Percentiles rank a stretch among this genome's conserved stretches.
Conservation (phyloP, 2,329 filamentous ascomycete genomes). For the Alternaria burnsii region DNA sequence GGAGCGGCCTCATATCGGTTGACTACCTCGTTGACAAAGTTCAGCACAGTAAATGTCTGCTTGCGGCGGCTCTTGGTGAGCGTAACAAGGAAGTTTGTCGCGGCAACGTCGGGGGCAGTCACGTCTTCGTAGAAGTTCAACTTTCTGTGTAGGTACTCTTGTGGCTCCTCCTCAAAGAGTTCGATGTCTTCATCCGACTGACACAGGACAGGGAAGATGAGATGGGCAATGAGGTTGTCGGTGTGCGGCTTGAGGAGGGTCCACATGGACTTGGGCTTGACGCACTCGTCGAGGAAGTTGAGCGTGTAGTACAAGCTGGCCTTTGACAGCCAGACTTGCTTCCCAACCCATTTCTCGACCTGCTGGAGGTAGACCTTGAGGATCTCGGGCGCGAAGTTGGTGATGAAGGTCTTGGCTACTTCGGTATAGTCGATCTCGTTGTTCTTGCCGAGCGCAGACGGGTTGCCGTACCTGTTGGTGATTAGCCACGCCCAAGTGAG, state of each 20-base stretch:
- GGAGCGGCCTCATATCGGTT: conserved; percentile 87
- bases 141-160: conserved; percentile 96
- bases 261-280: conserved; percentile 98
- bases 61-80: conserved; percentile 94
- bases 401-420: conserved; percentile 90
- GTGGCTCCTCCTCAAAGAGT: conserved; percentile 91
- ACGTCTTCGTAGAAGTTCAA: conserved; percentile 98
- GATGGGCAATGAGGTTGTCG: conserved; percentile 89
- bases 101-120: conserved; percentile 91
- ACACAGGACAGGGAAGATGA: conserved; percentile 95
- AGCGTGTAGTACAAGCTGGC: conserved; percentile 92
- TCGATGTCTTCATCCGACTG: conserved; percentile 91
- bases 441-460: conserved; percentile 73
- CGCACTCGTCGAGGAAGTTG: conserved; percentile 95
- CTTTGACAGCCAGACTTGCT: conserved; percentile 93
- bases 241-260: conserved; percentile 90
- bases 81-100: conserved; percentile 94
- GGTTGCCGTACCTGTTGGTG: conserved; percentile 83
- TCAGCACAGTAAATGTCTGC: conserved; percentile 92
- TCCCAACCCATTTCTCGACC: conserved; percentile 97
- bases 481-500: conserved; percentile 40
- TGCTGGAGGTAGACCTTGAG: conserved; percentile 92
- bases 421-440: conserved; percentile 79
- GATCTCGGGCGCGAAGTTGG: conserved; percentile 93
- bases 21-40: conserved; percentile 94